phyloP scores from a whole-genome alignment of 148 eudicot genomes.

The Cornus suecica region DNA sequence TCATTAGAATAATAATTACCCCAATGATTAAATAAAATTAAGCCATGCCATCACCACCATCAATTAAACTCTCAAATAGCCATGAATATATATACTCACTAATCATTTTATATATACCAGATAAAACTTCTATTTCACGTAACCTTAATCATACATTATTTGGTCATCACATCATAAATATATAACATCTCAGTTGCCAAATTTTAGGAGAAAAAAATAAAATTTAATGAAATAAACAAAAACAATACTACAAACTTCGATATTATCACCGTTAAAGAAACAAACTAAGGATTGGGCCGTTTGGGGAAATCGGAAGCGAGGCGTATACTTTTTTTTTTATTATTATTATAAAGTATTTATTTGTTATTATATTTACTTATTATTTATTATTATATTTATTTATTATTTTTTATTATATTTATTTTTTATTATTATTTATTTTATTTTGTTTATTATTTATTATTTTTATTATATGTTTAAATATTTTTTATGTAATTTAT shows the following conservation, averaged over 20 bases:
- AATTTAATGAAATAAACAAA: not conserved
- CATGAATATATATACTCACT: not conserved
- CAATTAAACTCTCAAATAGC: not conserved
- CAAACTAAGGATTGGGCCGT: not conserved
- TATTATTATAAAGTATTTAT: too few relatives aligned
- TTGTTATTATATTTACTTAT: too few relatives aligned
- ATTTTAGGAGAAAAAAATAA: not conserved
- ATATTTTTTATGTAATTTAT: too few relatives aligned
- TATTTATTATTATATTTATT: too few relatives aligned
- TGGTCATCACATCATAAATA: not conserved
- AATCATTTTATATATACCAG: not conserved
- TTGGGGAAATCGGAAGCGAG: conserved; percentile 41
- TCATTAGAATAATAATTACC: too few relatives aligned
- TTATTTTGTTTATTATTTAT: too few relatives aligned
- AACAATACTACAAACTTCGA: not conserved
- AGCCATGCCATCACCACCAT: not conserved
- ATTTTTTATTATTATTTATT: too few relatives aligned
- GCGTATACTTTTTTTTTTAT: too few relatives aligned
- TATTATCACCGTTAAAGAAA: too few relatives aligned
- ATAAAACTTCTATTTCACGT: not conserved
- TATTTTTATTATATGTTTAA: too few relatives aligned
- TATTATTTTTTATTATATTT: too few relatives aligned
- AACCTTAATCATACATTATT: not conserved
- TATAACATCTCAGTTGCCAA: not conserved
- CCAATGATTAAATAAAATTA: too few relatives aligned